Evolutionary conservation across 2,329 filamentous ascomycete genomes (phyloP).

Genomic region (Beauveria scarabaeidicola): DNA sequence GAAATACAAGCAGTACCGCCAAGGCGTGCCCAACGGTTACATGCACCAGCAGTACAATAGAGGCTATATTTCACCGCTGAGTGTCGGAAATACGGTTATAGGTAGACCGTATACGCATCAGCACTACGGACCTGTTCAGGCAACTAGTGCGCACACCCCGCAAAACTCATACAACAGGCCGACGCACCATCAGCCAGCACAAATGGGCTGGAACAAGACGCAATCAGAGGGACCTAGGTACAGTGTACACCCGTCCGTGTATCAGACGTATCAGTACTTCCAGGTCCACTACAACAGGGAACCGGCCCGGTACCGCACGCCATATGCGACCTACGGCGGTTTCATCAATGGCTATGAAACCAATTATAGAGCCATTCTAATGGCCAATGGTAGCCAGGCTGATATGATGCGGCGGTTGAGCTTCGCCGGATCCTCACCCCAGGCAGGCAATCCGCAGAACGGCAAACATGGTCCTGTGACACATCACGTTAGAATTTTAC

Average conservation of each 20-base stretch:
- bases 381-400: slow-evolving; percentile 21
- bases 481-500: slow-evolving; percentile 3
- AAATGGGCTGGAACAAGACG: not conserved
- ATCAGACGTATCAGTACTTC: slow-evolving; percentile 50
- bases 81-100: slow-evolving; percentile 3
- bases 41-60: slow-evolving; percentile 12
- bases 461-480: not conserved
- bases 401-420: slow-evolving; percentile 16
- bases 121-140: not conserved
- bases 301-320: slow-evolving; percentile 48
- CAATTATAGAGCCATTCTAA: slow-evolving; percentile 37
- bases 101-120: slow-evolving; percentile 42
- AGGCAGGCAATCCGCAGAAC: not conserved
- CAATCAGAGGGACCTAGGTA: slow-evolving; percentile 20
- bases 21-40: slow-evolving; percentile 21
- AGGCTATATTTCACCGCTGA: slow-evolving; percentile 13
- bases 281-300: slow-evolving; percentile 53
- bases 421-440: not conserved
- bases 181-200: not conserved
- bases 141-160: not conserved
- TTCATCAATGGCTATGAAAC: slow-evolving; percentile 56
- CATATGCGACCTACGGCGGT: slow-evolving; percentile 48
- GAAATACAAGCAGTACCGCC: slow-evolving; percentile 18
- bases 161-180: not conserved
- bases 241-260: slow-evolving; percentile 32